phyloP scores from a whole-genome alignment of 164 flowering plant genomes.

The Piper longum region DNA sequence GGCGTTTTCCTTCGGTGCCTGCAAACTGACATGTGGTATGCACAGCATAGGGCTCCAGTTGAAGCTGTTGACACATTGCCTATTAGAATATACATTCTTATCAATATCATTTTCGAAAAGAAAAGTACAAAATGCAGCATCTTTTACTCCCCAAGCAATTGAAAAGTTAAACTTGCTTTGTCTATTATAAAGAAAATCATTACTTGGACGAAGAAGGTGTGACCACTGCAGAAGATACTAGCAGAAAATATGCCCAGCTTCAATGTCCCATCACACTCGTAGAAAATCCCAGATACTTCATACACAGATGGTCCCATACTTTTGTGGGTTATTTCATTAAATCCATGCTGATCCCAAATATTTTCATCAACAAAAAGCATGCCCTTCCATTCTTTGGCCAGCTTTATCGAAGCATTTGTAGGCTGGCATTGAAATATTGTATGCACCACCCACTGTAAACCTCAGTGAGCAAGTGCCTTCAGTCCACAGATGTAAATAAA shows the following conservation, averaged over 20 bases:
- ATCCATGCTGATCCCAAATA: constrained; percentile 98
- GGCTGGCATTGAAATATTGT: constrained; percentile 96
- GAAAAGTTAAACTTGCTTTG: background rate
- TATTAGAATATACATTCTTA: constrained; percentile 12
- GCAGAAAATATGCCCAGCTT: constrained; percentile 85
- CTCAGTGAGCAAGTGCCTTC: background rate
- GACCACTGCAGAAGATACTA: constrained; percentile 95
- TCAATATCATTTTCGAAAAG: no score
- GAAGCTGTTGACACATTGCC: constrained; percentile 82
- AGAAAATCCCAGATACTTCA: constrained; percentile 68
- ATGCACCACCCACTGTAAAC: constrained; percentile 27
- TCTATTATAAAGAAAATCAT: background rate
- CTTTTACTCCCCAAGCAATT: background rate
- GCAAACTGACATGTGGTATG: constrained; percentile 98
- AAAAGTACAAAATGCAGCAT: no score
- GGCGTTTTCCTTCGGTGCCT: constrained; percentile 95
- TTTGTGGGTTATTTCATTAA: constrained; percentile 61
- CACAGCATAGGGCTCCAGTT: constrained; percentile 93
- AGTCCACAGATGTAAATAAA: background rate
- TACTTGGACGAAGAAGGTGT: constrained; percentile 97
- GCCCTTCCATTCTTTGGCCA: constrained; percentile 86
- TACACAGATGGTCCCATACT: constrained; percentile 85
- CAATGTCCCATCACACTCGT: constrained; percentile 82
- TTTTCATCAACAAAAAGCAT: constrained; percentile 71
- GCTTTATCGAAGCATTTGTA: constrained; percentile 64